These are phyloP conservation scores for Barnettozyma salicaria DNA, from an alignment of 805 yeast genomes.

Conservation along the genomic window DNA sequence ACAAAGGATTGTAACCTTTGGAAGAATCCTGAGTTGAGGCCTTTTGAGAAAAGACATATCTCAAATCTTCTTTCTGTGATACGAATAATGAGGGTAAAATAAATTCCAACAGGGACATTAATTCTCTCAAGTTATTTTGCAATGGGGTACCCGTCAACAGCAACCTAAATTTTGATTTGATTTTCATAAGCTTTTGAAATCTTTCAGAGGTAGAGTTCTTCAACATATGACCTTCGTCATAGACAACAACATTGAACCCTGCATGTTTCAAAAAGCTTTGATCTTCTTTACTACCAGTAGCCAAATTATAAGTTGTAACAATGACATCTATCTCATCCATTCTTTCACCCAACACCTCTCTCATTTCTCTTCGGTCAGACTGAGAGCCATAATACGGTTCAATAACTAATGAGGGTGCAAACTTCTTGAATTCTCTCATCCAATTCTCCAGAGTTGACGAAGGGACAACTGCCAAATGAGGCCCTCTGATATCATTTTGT, in stretches of 20 bases:
- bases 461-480: slow-evolving; percentile 93
- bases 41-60: slow-evolving; percentile 79
- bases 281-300: slow-evolving; percentile 82
- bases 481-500: slow-evolving; percentile 60
- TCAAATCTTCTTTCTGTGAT: slow-evolving; percentile 76
- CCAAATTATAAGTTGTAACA: slow-evolving; percentile 90
- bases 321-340: slow-evolving; percentile 70
- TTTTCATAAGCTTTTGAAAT: slow-evolving; percentile 77
- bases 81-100: slow-evolving; percentile 80
- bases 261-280: slow-evolving; percentile 68
- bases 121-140: slow-evolving; percentile 86
- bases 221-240: slow-evolving; percentile 97
- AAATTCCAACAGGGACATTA: slow-evolving; percentile 85
- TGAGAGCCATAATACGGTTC: slow-evolving; percentile 94
- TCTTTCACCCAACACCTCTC: slow-evolving; percentile 55
- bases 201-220: slow-evolving; percentile 87
- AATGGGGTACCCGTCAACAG: slow-evolving; percentile 94
- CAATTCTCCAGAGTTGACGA: slow-evolving; percentile 96
- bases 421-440: slow-evolving; percentile 88
- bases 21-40: slow-evolving; percentile 56
- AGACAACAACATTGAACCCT: slow-evolving; percentile 81
- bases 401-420: slow-evolving; percentile 74
- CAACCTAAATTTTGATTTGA: slow-evolving; percentile 78
- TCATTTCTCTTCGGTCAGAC: slow-evolving; percentile 74
- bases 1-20: slow-evolving; percentile 63